phyloP scores from a whole-genome alignment of 805 yeast species.

The Ogataea trehaloabstinens region DNA sequence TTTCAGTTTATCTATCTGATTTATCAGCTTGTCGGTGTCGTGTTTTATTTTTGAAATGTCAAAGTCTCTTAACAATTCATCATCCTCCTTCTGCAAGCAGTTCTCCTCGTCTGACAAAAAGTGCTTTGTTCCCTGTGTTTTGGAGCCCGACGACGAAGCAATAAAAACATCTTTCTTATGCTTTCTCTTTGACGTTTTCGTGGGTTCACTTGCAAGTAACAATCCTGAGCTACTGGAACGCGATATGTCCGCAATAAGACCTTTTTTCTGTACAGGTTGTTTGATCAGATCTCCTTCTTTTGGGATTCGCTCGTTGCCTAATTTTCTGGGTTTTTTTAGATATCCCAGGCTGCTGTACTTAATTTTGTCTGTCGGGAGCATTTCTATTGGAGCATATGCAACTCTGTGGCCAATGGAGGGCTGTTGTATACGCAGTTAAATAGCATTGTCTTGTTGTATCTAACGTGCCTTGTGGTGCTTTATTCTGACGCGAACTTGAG shows the following conservation, averaged over 20 bases:
- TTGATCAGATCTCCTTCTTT: constrained; percentile 11
- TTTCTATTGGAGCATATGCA: too few species aligned
- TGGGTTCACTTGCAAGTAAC: too few species aligned
- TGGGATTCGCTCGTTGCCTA: constrained; percentile 10
- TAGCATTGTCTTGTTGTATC: too few species aligned
- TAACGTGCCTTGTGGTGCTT: too few species aligned
- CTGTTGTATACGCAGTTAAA: too few species aligned
- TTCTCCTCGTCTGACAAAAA: constrained; percentile 8
- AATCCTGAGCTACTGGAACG: too few species aligned
- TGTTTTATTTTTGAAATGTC: constrained; percentile 26
- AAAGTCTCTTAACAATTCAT: constrained; percentile 26
- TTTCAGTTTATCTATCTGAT: constrained; percentile 36
- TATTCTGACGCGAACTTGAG: too few species aligned
- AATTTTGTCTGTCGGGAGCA: constrained; percentile 6
- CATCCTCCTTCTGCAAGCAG: constrained; percentile 6
- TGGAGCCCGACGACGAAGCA: constrained; percentile 4
- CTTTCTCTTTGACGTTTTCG: constrained; percentile 1
- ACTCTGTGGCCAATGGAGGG: too few species aligned
- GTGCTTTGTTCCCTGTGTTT: background rate
- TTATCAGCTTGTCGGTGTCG: constrained; percentile 32
- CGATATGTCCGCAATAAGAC: background rate
- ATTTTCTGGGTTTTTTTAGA: constrained; percentile 13
- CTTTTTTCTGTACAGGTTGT: constrained; percentile 1
- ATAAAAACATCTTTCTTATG: constrained; percentile 7
- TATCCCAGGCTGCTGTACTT: constrained; percentile 11